Base-by-base conservation (phyloP, 805 yeast genomes). In the Lipomyces lipofer region DNA sequence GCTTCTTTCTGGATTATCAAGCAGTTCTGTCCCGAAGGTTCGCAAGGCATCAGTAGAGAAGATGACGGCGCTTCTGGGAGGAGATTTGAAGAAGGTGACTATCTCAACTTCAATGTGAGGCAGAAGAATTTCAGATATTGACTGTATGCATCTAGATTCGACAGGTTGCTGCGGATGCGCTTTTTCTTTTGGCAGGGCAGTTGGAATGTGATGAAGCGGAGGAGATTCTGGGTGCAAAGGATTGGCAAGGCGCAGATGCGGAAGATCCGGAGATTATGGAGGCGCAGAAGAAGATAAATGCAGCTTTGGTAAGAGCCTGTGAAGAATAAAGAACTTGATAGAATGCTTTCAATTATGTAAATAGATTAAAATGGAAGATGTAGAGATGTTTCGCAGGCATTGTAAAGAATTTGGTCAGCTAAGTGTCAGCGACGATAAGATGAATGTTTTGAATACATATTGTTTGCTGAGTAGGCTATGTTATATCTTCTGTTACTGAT, bases 121-220 rank as follows among this genome's bases (percentile, higher is more conserved):
- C 5, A 19, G 19, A 10, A 36, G 17, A 21, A 17, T n/a, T 25
- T 51, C 30, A 21, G 15, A 40, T 43, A 22, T 40, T 6, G 10
- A 12, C 28, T 12, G 19, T 12, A n/a, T 5, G 6, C 15, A n/a
- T 8, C 12, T 51, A 55, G 56, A 40, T 35, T 2, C 56, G 59
- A 12, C 58, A 49, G 36, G 21, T n/a, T 3, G 58, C 55, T 4
- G 51, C 58, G 10, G 60, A 52, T 25, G 40, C 53, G 15, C 28
- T 52, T 21, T 52, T 32, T 30, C 47, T 48, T n/a, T 21, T 52
- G 9, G 45, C 51, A n/a, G 19, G 24, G n/a, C 28, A 47, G 22
- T 17, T 19, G 12, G 45, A 33, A 13, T 12, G 25, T 8, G 39
- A 19, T 10, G 29, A 47, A 22, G 47, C 29, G 8, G 45, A 47